Evolutionary conservation across 2,329 filamentous ascomycete species (phyloP).

Genomic region (Cercospora janseana): DNA sequence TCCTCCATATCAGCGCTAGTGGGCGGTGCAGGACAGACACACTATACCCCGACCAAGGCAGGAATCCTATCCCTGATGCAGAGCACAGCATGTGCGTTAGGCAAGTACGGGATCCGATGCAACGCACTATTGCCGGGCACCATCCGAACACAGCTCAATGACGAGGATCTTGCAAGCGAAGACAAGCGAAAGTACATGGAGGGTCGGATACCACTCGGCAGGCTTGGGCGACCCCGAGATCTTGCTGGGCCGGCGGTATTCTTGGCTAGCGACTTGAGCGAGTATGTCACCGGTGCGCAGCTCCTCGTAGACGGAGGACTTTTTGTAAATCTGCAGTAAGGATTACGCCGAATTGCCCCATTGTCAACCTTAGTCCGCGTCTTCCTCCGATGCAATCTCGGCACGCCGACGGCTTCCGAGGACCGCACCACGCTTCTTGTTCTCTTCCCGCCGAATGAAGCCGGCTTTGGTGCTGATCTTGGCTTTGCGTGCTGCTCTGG

Average conservation of each 20-base stretch:
- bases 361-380: conserved; percentile 36
- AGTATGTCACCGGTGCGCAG: conserved; percentile 80
- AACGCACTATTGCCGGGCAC: conserved; percentile 83
- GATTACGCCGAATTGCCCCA: conserved; percentile 40
- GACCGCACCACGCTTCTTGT: conserved; percentile 55
- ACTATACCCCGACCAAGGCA: conserved; percentile 88
- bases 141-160: conserved; percentile 79
- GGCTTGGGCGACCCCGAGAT: conserved; percentile 70
- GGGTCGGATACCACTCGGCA: conserved; percentile 72
- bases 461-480: conserved; percentile 82
- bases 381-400: conserved; percentile 24
- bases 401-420: conserved; percentile 37
- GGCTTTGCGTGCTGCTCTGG: conserved; percentile 50
- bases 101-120: conserved; percentile 72
- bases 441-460: conserved; percentile 67
- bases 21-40: conserved; percentile 73
- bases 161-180: conserved; percentile 72
- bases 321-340: conserved; percentile 81
- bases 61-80: conserved; percentile 80
- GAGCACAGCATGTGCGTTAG: conserved; percentile 74
- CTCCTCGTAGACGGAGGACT: conserved; percentile 82
- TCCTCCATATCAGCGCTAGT: conserved; percentile 72
- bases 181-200: conserved; percentile 76
- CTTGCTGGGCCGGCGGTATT: conserved; percentile 83
- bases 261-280: conserved; percentile 74